These are phyloP conservation scores for Penicillium steckii DNA, from an alignment of 495 filamentous ascomycete genomes.

Conservation along the genomic window DNA sequence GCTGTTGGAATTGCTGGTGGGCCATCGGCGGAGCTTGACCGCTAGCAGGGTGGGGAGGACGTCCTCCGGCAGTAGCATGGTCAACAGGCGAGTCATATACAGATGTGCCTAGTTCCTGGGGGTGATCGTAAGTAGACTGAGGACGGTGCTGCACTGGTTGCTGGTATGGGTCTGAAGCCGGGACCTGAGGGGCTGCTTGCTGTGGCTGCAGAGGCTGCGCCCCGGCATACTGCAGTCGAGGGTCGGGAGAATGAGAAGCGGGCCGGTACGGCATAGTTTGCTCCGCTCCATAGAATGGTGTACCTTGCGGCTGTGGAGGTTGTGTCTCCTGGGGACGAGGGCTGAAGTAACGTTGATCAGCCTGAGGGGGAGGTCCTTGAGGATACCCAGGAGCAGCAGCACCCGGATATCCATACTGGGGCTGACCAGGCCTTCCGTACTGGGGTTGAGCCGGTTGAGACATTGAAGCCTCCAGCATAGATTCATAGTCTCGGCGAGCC, in stretches of 20 bases:
- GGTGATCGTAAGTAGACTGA: constrained; percentile 72
- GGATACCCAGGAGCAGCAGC: constrained; percentile 51
- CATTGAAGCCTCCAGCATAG: constrained; percentile 94
- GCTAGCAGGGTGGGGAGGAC: constrained; percentile 46
- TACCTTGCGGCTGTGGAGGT: constrained; percentile 24
- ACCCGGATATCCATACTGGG: constrained; percentile 65
- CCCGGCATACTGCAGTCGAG: constrained; percentile 38
- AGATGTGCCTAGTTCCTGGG: constrained; percentile 83
- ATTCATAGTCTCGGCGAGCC: constrained; percentile 92
- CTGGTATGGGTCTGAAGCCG: constrained; percentile 41
- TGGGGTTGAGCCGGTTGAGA: constrained; percentile 76
- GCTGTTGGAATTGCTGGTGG: constrained; percentile 42
- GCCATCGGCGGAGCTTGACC: constrained; percentile 36
- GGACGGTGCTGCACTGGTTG: constrained; percentile 50
- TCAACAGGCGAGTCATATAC: constrained; percentile 79
- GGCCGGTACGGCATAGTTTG: constrained; percentile 38
- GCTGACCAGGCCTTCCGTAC: constrained; percentile 62
- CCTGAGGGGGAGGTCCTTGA: constrained; percentile 37
- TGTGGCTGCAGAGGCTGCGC: constrained; percentile 29
- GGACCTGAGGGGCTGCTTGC: constrained; percentile 38
- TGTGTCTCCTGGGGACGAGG: constrained; percentile 51
- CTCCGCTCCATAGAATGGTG: constrained; percentile 36
- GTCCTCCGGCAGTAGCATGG: constrained; percentile 28
- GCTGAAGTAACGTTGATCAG: constrained; percentile 71
- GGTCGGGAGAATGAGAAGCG: constrained; percentile 44